A percentile compares a stretch with the other conserved stretches of the same genome.
Evolutionary conservation across 192 early-diverging fungal genomes (phyloP).

Genomic region (Umbelopsis isabellina): DNA sequence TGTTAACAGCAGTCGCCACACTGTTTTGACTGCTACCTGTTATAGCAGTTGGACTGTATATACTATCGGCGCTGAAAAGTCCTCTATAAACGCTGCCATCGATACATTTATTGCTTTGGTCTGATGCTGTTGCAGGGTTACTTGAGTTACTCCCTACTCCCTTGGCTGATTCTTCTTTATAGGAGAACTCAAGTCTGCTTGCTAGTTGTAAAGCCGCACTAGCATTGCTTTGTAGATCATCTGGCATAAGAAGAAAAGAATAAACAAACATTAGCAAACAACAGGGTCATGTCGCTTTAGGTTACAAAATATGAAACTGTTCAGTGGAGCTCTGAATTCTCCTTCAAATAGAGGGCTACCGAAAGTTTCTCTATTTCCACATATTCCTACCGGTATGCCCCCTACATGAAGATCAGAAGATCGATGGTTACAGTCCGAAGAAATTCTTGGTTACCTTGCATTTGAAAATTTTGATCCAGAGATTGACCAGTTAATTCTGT

Average conservation of each 20-base stretch:
- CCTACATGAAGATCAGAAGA: no score
- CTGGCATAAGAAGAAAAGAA: not conserved
- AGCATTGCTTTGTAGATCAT: constrained; percentile 16
- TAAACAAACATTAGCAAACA: constrained; percentile 13
- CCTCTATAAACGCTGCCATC: not conserved
- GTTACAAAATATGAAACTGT: not conserved
- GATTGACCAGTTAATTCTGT: not conserved
- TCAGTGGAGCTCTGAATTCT: not conserved
- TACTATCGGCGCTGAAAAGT: constrained; percentile 33
- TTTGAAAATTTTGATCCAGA: not conserved
- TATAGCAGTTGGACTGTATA: constrained; percentile 5
- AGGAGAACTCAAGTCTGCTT: no score
- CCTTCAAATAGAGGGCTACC: no score
- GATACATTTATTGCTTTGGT: not conserved
- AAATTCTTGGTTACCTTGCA: not conserved
- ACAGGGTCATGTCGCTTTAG: not conserved
- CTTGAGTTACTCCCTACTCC: not conserved
- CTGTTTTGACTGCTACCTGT: no score
- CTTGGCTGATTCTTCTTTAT: no score
- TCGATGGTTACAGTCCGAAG: no score
- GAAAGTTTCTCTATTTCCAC: no score
- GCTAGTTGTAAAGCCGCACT: not conserved
- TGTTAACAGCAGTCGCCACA: not conserved
- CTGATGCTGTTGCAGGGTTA: not conserved
- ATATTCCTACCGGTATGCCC: no score